Conservation (phyloP, 495 filamentous ascomycete species). For the Penicillium soppii region DNA sequence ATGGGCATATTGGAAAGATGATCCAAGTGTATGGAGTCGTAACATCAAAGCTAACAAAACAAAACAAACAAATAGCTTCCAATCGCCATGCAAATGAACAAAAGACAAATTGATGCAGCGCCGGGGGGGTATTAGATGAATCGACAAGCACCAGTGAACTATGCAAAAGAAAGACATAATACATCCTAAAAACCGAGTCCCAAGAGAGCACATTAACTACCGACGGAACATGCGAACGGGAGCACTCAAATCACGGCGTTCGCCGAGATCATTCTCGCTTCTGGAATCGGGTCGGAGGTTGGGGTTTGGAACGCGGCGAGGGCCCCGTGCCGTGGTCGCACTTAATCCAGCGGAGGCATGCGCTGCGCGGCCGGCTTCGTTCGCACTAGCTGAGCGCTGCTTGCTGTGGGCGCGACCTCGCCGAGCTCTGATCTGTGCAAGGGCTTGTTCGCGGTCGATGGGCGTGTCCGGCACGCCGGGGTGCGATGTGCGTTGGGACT, state of each 20-base stretch:
- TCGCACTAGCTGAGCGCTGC: conserved; percentile 42
- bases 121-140: conserved; percentile 26
- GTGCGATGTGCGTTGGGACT: conserved; percentile 23
- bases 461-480: conserved; percentile 37
- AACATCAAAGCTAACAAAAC: conserved; percentile 10
- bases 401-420: conserved; percentile 47
- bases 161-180: conserved; percentile 15
- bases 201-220: conserved; percentile 18
- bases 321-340: conserved; percentile 25
- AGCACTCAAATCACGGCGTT: conserved; percentile 41
- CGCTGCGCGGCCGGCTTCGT: conserved; percentile 32
- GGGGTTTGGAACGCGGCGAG: conserved; percentile 42
- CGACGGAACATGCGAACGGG: conserved; percentile 40
- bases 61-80: conserved; percentile 2
- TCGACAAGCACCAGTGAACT: conserved; percentile 19
- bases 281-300: conserved; percentile 32
- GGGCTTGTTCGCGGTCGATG: conserved; percentile 49
- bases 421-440: conserved; percentile 51
- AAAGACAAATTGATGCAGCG: conserved; percentile 23
- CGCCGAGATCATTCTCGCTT: conserved; percentile 27
- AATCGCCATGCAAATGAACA: conserved; percentile 16
- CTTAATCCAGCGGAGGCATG: conserved; percentile 23
- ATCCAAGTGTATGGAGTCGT: conserved; percentile 5
- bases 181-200: conserved; percentile 7
- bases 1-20: neutral